A percentile compares a stretch with the other conserved stretches of the same genome.
phyloP scores from a whole-genome alignment of 148 eudicot genomes.

The Amaranthus hypochondriacus region DNA sequence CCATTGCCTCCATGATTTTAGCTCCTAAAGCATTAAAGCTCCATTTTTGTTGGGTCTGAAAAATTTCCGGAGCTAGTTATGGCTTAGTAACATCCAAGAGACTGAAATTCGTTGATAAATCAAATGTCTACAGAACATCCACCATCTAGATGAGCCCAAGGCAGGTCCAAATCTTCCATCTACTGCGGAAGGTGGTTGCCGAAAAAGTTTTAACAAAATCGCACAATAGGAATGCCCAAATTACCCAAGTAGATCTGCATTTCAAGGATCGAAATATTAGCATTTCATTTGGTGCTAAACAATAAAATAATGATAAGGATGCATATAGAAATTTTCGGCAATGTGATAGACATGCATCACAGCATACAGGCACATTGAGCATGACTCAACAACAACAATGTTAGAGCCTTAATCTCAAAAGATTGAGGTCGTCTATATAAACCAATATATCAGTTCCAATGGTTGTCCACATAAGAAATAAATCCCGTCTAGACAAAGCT shows the following conservation, averaged over 20 bases:
- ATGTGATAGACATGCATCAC: neutral
- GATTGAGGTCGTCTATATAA: neutral
- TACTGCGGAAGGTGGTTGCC: constrained; percentile 13
- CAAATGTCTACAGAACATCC: neutral
- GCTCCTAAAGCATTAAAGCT: constrained; percentile 14
- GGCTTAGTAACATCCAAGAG: constrained; percentile 2
- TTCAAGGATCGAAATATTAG: neutral
- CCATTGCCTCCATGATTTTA: constrained; percentile 5
- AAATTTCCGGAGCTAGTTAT: neutral
- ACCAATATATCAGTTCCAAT: neutral
- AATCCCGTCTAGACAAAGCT: neutral
- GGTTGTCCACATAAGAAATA: neutral
- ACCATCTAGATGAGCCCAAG: constrained; percentile 18
- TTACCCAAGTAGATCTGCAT: constrained; percentile 18
- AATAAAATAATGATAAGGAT: neutral
- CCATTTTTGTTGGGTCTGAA: neutral
- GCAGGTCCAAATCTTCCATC: constrained; percentile 7
- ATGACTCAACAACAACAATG: neutral
- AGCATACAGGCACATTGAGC: neutral
- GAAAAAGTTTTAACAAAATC: constrained; percentile 8
- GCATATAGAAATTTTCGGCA: neutral
- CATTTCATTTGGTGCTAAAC: neutral
- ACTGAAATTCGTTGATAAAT: neutral
- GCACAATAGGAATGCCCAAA: neutral
- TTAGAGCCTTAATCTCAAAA: neutral